phyloP scores from a whole-genome alignment of 805 yeast species.

The Yamadazyma ubonensis region DNA sequence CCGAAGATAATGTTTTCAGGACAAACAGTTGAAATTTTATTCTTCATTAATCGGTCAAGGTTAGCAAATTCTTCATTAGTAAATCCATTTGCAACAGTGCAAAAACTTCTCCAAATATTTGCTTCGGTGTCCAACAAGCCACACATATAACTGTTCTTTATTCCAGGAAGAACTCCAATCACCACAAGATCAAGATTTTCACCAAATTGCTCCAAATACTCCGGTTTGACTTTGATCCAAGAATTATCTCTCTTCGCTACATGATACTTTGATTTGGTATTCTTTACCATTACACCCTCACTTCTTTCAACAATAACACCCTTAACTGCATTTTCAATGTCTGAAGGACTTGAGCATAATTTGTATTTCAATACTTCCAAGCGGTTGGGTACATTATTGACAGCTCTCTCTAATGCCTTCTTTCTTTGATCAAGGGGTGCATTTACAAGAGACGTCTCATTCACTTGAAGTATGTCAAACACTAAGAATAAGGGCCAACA shows the following conservation, averaged over 20 bases:
- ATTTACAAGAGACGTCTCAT: constrained; percentile 60
- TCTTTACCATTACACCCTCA: constrained; percentile 83
- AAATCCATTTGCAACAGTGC: constrained; percentile 84
- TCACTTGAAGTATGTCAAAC: constrained; percentile 72
- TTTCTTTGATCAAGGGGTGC: constrained; percentile 57
- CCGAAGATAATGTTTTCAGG: constrained; percentile 49
- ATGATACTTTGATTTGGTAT: constrained; percentile 54
- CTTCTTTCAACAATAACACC: constrained; percentile 59
- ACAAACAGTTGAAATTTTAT: constrained; percentile 39
- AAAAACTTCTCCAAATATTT: constrained; percentile 59
- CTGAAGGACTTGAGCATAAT: constrained; percentile 44
- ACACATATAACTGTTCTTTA: constrained; percentile 70
- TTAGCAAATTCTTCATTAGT: constrained; percentile 57
- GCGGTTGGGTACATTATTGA: constrained; percentile 45
- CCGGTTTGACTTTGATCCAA: constrained; percentile 95
- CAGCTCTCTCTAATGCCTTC: constrained; percentile 43
- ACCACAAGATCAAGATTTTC: constrained; percentile 79
- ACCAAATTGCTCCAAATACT: constrained; percentile 80
- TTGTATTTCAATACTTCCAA: constrained; percentile 49
- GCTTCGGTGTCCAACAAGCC: constrained; percentile 55
- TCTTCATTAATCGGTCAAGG: constrained; percentile 56
- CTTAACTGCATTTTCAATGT: constrained; percentile 55
- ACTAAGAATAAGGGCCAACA: constrained; percentile 57
- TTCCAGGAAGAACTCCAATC: constrained; percentile 74
- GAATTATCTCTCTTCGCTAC: constrained; percentile 50